These are phyloP conservation scores for Geranium rotundifolium DNA, from an alignment of 345 rosid species.

Conservation along the genomic window DNA sequence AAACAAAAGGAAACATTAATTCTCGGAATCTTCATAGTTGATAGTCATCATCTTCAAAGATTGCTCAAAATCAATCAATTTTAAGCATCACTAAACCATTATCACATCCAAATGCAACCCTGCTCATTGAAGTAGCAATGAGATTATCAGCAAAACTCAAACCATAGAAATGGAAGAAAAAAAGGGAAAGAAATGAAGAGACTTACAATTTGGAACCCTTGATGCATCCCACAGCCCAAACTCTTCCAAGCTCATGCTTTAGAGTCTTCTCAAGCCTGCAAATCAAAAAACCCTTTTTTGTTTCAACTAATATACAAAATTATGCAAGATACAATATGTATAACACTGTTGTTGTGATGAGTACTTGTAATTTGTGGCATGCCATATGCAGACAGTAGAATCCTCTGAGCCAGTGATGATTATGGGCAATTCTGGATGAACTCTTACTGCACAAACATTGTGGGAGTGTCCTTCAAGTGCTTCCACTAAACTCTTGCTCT, in stretches of 20 bases:
- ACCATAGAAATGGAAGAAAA: background rate
- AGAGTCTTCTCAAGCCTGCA: background rate
- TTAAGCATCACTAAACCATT: background rate
- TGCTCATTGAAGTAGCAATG: background rate
- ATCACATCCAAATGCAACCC: background rate
- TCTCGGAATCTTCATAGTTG: too few species aligned
- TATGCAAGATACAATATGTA: too few species aligned
- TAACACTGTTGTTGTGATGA: too few species aligned
- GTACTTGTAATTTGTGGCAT: conserved; percentile 13
- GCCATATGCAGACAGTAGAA: conserved; percentile 19
- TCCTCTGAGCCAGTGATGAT: conserved; percentile 21
- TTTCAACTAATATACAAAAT: too few species aligned
- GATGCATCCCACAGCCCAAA: background rate
- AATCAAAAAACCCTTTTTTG: too few species aligned
- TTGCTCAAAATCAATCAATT: background rate
- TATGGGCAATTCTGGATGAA: conserved; percentile 15
- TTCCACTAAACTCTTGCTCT: conserved; percentile 13
- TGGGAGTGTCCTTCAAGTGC: conserved; percentile 23
- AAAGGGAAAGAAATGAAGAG: background rate
- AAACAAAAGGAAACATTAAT: too few species aligned
- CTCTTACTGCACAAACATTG: conserved; percentile 13
- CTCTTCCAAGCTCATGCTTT: background rate
- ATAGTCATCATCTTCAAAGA: background rate
- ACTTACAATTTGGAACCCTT: background rate
- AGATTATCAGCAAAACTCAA: background rate